Conservation (phyloP, 441 rosid species). For the Flueggea neowawraea region DNA sequence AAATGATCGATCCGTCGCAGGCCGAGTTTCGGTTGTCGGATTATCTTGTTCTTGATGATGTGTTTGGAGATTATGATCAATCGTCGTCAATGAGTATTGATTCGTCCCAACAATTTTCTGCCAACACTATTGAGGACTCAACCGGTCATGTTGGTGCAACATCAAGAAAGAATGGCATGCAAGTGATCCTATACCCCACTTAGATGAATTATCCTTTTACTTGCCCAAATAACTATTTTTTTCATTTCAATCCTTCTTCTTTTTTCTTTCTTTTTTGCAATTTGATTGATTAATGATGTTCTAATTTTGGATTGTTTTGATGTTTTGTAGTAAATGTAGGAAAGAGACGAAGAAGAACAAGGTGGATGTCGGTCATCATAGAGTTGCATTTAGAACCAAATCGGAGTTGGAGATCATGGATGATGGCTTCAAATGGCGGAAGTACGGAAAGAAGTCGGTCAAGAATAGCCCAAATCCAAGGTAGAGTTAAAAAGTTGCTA, state of each 20-base stretch:
- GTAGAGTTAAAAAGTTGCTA: conserved; percentile 20
- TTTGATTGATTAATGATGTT: background rate
- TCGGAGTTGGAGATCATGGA: conserved; percentile 81
- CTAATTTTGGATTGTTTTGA: background rate
- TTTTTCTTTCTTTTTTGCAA: background rate
- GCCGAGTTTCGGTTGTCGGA: conserved; percentile 42
- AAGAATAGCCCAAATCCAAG: conserved; percentile 95
- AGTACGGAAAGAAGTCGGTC: conserved; percentile 97
- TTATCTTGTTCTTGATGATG: conserved; percentile 34
- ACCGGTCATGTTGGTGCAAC: conserved; percentile 19
- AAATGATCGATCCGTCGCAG: conserved; percentile 19
- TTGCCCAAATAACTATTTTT: background rate
- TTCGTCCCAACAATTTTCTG: conserved; percentile 33
- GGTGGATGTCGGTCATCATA: conserved; percentile 21
- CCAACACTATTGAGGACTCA: conserved; percentile 12
- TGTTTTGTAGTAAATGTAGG: conserved; percentile 26
- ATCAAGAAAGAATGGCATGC: conserved; percentile 35
- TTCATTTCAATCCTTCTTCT: background rate
- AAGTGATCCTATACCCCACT: conserved; percentile 25
- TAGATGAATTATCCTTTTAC: background rate
- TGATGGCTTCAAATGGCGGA: conserved; percentile 95
- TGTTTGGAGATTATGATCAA: conserved; percentile 21
- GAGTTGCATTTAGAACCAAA: conserved; percentile 80
- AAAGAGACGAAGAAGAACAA: conserved; percentile 34
- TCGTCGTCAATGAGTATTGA: conserved; percentile 29